These are phyloP conservation scores for Chaetothyriales sp. DNA, from an alignment of 2,329 filamentous ascomycete species.

Conservation along the genomic window DNA sequence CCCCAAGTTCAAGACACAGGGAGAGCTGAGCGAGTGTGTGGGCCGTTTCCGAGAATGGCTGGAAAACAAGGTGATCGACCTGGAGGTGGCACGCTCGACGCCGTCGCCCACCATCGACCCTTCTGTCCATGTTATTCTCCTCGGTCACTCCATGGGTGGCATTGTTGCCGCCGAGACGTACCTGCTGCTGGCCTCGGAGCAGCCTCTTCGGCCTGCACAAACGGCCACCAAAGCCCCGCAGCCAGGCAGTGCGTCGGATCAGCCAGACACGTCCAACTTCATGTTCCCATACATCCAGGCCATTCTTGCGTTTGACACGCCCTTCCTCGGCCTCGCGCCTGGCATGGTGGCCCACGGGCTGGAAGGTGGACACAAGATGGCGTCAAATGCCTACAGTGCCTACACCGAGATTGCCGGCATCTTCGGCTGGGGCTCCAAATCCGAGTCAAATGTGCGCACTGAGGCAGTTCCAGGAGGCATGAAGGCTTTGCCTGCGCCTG, in stretches of 20 bases:
- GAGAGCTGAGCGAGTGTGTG: conserved; percentile 33
- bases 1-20: conserved; percentile 36
- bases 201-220: conserved; percentile 30
- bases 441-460: conserved; percentile 6
- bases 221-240: conserved; percentile 15
- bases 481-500: conserved; percentile 21
- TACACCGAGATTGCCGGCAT: conserved; percentile 47
- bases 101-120: conserved; percentile 75
- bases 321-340: conserved; percentile 47
- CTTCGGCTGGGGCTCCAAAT: conserved; percentile 41
- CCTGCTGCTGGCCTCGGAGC: conserved; percentile 56
- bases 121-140: conserved; percentile 62
- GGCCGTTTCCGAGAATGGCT: conserved; percentile 41
- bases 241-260: background rate
- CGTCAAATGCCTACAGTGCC: conserved; percentile 53
- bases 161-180: conserved; percentile 86
- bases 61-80: conserved; percentile 79
- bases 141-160: conserved; percentile 84
- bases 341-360: conserved; percentile 43
- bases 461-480: conserved; percentile 7
- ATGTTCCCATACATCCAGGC: conserved; percentile 93
- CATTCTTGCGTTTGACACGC: conserved; percentile 85
- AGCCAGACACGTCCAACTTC: conserved; percentile 29
- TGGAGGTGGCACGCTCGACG: conserved; percentile 70
- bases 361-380: conserved; percentile 69